Conservation (phyloP, 73 alveolate genomes). For the Symbiodinium pilosum region DNA sequence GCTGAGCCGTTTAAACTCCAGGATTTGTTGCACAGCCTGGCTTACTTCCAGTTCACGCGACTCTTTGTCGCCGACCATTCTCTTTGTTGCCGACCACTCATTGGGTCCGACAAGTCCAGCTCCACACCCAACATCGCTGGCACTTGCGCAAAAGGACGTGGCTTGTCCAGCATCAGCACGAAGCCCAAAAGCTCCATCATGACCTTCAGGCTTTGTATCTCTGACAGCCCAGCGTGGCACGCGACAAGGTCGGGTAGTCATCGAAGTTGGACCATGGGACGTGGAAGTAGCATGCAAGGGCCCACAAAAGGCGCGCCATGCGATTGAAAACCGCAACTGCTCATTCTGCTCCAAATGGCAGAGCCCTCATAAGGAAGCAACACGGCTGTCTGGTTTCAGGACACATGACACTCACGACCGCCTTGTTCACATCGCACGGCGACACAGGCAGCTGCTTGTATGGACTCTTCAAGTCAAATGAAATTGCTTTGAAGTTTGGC, state of each 20-base stretch:
- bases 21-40: not conserved
- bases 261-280: conserved; percentile 35
- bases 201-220: not conserved
- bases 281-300: not conserved
- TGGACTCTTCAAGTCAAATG: not conserved
- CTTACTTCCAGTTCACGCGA: not conserved
- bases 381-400: not conserved
- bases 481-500: too few species aligned
- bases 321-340: conserved; percentile 32
- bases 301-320: conserved; percentile 37
- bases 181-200: conserved; percentile 23
- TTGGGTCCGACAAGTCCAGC: not conserved
- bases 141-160: not conserved
- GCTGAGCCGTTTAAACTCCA: not conserved
- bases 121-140: conserved; percentile 27
- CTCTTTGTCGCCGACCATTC: not conserved
- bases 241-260: conserved; percentile 23
- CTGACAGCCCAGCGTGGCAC: not conserved
- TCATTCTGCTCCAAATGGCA: conserved; percentile 42
- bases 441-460: not conserved
- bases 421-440: not conserved
- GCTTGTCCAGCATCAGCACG: not conserved
- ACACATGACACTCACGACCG: not conserved
- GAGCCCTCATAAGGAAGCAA: not conserved
- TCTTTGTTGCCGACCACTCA: too few species aligned